Evolutionary conservation across 495 filamentous ascomycete species (phyloP), one percentile per base, ranked within the genome.

Genomic region (Aspergillus wentii): DNA sequence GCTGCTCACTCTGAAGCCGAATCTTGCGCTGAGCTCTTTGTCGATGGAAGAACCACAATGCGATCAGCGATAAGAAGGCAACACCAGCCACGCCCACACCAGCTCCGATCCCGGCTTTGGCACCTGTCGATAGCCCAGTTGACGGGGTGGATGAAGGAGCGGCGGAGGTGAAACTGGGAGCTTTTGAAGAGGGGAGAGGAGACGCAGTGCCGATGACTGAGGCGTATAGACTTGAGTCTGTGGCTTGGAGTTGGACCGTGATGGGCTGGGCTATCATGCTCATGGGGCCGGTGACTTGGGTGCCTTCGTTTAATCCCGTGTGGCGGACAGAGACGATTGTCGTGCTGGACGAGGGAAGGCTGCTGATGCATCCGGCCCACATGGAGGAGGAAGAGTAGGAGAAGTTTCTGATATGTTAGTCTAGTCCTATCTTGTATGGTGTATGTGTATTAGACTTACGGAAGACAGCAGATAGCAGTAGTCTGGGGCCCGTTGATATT

Each of bases 261-360:
- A 55, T 46, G 17, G 52, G 38, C 16, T 55, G 52, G 4, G 44
- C 52, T 44, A 44, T 51, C 52, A 55, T 55, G 1, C 48, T 55
- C 11, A 55, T 23, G 10, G 52, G 52, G 2, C 48, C 52, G 3
- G 29, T 18, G 25, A 42, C 27, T 25, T 34, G 30, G 11, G 42
- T 44, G 17, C 35, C 33, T 15, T 43, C 28, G 11, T n/a, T 23
- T 7, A 17, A 14, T 11, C n/a, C n/a, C n/a, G 31, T 16, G 19
- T 44, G 40, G 15, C 36, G 35, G 9, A 44, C 37, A 4, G 41
- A 35, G 21, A 41, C 40, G 14, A 40, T 47, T 16, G 43, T 39
- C 1, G 34, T 13, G 8, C 16, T 30, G 10, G 8, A 10, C 4
- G 10, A 18, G 3, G 48, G 30, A 9, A 40, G 21, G 8, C 15